Evolutionary conservation across 192 early-diverging fungal species (phyloP).

Genomic region (Podila epigama): DNA sequence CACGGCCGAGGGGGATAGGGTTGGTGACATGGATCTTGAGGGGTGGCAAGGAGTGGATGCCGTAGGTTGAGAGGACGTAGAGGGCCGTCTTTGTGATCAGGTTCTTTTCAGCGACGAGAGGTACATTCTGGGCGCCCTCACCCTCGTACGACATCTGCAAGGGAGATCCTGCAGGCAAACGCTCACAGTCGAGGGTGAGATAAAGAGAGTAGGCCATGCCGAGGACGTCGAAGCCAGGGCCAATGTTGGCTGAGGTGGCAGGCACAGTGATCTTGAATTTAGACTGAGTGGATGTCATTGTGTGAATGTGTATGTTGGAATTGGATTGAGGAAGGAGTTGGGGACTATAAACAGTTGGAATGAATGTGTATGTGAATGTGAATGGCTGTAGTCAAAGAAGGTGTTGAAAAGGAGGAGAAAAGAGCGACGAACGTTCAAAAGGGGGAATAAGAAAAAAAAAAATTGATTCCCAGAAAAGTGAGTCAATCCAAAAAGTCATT

Average conservation of each 20-base stretch:
- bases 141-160: conserved; percentile 68
- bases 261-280: conserved; percentile 84
- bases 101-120: conserved; percentile 81
- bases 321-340: not conserved
- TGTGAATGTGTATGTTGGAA: not conserved
- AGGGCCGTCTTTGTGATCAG: conserved; percentile 93
- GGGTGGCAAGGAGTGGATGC: conserved; percentile 66
- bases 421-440: not conserved
- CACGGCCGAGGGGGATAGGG: conserved; percentile 94
- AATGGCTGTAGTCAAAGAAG: too few relatives aligned
- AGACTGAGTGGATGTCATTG: conserved; percentile 17
- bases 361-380: not conserved
- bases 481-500: not conserved
- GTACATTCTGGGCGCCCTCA: conserved; percentile 76
- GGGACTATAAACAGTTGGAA: not conserved
- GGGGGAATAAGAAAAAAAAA: not conserved
- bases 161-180: conserved; percentile 19
- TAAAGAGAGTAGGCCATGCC: conserved; percentile 91
- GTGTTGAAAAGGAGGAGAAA: not conserved
- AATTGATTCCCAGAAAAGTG: not conserved
- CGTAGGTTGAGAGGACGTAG: conserved; percentile 82
- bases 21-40: conserved; percentile 84
- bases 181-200: conserved; percentile 71
- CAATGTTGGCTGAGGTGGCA: conserved; percentile 96
- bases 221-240: conserved; percentile 96